Base-by-base conservation (phyloP, 129 eudicot species). In the Heracleum sosnowskyi region DNA sequence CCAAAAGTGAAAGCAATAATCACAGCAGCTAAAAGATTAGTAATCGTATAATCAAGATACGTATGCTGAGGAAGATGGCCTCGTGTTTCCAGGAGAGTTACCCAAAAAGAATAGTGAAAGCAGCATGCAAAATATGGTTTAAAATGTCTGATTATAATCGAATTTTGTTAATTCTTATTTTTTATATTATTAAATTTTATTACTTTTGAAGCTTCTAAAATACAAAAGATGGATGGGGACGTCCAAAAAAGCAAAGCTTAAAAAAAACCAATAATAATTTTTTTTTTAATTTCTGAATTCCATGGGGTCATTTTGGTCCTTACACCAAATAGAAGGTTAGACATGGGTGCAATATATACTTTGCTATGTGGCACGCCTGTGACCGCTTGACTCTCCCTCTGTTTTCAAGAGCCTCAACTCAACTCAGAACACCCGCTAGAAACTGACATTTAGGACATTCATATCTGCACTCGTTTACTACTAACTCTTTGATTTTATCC, bases 41-140 rank as follows among this genome's bases (percentile, higher is more conserved):
- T 89, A 74, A 93, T 69, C 4, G 98, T 78, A 82, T 90, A 55
- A 86, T 91, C 97, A 62, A 93, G 97, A 29, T 89, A 93, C 29
- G 92, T 93, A 78, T 90, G 98, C 47, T 93, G 98, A 83, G 98
- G 98, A 82, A 93, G 88, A 3, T 95, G 95, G 49, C 97, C 97
- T 0, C 98, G 95, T 55, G 95, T 82, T 75, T 93, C 98, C 40
- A 93, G 84, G 62, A 86, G 82, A 13, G 95, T 88, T 91, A 20
- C 98, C 98, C 85, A 93, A 79, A 81, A 89, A 91, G 41, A 84
- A 41, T 33, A 93, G 83, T 16, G 98, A 74, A 11, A 93, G 81
- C 72, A 93, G 81, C 98, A 93, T 93, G 44, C 98, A 93, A 74
- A 81, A 84, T 87, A 93, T 89, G 7, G 97, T n/a, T n/a, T n/a